phyloP scores from a whole-genome alignment of 768 basidiomycete species.

The Phlebiopsis flavidoalba region DNA sequence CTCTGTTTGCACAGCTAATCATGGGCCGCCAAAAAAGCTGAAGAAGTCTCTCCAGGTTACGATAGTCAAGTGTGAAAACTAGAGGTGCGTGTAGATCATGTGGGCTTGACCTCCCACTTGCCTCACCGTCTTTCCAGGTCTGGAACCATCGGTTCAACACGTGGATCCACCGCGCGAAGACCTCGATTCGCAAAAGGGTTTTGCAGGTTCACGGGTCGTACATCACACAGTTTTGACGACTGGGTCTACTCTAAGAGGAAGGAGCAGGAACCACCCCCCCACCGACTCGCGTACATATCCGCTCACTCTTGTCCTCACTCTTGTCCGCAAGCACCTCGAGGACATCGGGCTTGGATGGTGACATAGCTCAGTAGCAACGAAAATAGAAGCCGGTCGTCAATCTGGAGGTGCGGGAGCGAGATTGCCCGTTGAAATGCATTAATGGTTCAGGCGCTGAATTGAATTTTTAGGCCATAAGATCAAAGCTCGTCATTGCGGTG shows the following conservation, averaged over 20 bases:
- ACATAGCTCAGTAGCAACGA: constrained; percentile 99
- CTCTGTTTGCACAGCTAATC: constrained; percentile 45
- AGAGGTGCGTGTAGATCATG: constrained; percentile 30
- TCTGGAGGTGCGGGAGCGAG: constrained; percentile 68
- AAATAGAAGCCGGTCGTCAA: constrained; percentile 84
- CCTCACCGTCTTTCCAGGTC: constrained; percentile 22
- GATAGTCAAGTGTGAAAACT: constrained; percentile 92
- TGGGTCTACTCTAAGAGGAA: constrained; percentile 92
- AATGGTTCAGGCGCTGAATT: constrained; percentile 6
- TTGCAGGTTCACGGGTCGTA: constrained; percentile 80
- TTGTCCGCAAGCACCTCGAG: constrained; percentile 89
- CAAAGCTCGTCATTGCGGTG: constrained; percentile 92
- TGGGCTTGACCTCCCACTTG: not conserved
- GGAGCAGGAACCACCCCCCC: constrained; percentile 89
- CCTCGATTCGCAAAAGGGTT: constrained; percentile 80
- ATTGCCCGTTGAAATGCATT: constrained; percentile 2
- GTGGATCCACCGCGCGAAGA: constrained; percentile 89
- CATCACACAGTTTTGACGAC: constrained; percentile 95
- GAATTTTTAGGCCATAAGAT: constrained; percentile 82
- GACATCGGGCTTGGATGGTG: constrained; percentile 95
- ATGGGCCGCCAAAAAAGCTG: constrained; percentile 95
- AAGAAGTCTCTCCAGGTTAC: constrained; percentile 94
- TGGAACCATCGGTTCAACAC: constrained; percentile 87
- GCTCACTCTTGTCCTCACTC: too few species aligned
- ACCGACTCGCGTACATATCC: constrained; percentile 85